Percentiles rank a stretch among this genome's conserved stretches.
phyloP scores from a whole-genome alignment of 352 stramenopile genomes.

The Phytophthora fragariaefolia region DNA sequence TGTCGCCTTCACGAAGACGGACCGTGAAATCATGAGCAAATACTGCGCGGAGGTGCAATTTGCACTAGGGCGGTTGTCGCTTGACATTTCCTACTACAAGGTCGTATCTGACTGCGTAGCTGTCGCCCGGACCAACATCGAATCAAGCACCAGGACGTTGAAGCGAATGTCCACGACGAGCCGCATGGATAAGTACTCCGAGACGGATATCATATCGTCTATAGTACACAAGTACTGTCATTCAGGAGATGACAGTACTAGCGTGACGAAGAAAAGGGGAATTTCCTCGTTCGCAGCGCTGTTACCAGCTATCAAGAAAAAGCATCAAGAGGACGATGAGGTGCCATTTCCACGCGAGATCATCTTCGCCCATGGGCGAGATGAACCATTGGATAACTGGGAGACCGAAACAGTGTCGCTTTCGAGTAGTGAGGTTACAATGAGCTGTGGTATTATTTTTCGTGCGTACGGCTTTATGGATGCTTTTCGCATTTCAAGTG shows the following conservation, averaged over 20 bases:
- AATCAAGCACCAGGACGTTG: constrained; percentile 13
- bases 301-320: constrained; percentile 48
- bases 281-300: constrained; percentile 29
- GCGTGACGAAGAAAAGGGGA: constrained; percentile 23
- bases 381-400: constrained; percentile 65
- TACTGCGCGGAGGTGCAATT: constrained; percentile 74
- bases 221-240: constrained; percentile 66
- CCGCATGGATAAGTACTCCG: constrained; percentile 44
- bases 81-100: constrained; percentile 86
- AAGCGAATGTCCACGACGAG: constrained; percentile 28
- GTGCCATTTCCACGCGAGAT: constrained; percentile 70
- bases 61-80: constrained; percentile 63
- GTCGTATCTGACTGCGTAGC: constrained; percentile 57
- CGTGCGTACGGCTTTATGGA: constrained; percentile 64
- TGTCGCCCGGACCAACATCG: constrained; percentile 17
- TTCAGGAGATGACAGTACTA: constrained; percentile 12
- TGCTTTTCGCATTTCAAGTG: constrained; percentile 53
- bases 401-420: constrained; percentile 50
- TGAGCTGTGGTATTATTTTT: constrained; percentile 55
- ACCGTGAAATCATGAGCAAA: constrained; percentile 66
- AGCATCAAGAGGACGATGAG: constrained; percentile 55
- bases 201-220: constrained; percentile 69
- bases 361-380: constrained; percentile 39
- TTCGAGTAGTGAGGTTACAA: constrained; percentile 46
- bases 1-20: constrained; percentile 68